Evolutionary conservation across 1,139 yeast genomes (phyloP), one percentile per base, ranked within the genome.

Genomic region (Yamadazyma friedrichii): DNA sequence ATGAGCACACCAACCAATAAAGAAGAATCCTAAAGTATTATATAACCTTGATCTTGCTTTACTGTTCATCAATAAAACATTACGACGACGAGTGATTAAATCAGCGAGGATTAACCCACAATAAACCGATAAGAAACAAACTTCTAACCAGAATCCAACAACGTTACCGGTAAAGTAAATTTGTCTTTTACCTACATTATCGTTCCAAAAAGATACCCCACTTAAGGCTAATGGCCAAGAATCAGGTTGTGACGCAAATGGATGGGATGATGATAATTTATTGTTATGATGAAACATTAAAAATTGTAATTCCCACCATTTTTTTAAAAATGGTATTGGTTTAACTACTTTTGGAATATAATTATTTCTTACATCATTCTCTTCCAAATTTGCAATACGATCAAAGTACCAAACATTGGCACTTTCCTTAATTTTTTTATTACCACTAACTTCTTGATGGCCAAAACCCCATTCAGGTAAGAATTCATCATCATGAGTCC

Each of bases 121-220:
- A 53, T 78, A 88, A 28, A 84, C 67, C 11, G 88, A 76, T 47
- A 91, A 65, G 54, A 84, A 76, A 17, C 80, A 65, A 25, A 84
- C 82, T 65, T 89, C 89, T 42, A 88, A 60, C 94, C 96, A 88
- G 85, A 94, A 94, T 10, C 97, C 98, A 51, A 88, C 66, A 43
- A 88, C 76, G 65, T 94, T 93, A 48, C 98, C 98, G 42, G 85
- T 70, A 64, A 93, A 88, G 65, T 84, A 94, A 43, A 93, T 89
- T 65, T 94, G 98, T 55, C 70, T 71, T 51, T 71, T 78, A 44
- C 59, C 59, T 3, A 66, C 71, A 47, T 81, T 80, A 46, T 88
- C 82, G 35, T 95, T 89, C 96, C 98, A 93, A 75, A 93, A 93
- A 1, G 97, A 88, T 25, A 93, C 97, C 51, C 99, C 99, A 11